Conservation (phyloP, 148 eudicot species). For the Diospyros kaki region DNA sequence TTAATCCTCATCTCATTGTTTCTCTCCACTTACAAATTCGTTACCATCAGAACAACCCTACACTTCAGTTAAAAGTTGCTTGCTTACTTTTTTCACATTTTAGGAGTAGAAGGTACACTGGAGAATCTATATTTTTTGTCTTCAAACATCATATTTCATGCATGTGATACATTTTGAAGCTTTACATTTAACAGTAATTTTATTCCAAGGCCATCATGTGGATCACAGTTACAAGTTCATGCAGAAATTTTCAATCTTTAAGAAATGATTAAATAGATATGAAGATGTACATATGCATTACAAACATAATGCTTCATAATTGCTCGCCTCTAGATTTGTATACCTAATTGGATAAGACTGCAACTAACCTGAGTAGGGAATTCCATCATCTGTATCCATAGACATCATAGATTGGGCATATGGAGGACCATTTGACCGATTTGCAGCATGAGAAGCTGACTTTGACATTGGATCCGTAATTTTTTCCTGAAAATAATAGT, state of each 20-base stretch:
- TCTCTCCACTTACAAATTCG: neutral
- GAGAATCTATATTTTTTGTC: neutral
- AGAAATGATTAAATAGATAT: neutral
- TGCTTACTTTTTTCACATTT: neutral
- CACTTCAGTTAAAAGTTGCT: neutral
- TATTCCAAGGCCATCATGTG: no score
- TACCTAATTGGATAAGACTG: neutral
- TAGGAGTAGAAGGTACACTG: neutral
- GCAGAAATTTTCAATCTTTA: neutral
- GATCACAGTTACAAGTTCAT: neutral
- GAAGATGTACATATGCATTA: neutral
- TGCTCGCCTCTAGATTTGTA: neutral
- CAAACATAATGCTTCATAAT: neutral
- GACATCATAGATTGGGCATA: constrained; percentile 49
- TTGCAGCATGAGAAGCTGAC: constrained; percentile 49
- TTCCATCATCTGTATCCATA: constrained; percentile 73
- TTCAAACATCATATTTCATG: neutral
- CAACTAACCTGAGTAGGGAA: constrained; percentile 57
- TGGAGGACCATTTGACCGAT: constrained; percentile 55
- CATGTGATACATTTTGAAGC: neutral
- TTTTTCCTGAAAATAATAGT: constrained; percentile 53
- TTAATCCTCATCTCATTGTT: neutral
- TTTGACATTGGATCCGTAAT: constrained; percentile 62
- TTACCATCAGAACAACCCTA: neutral
- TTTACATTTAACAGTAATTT: neutral